Conservation (phyloP, 1,284 basidiomycete species). For the Ustilago crameri region DNA sequence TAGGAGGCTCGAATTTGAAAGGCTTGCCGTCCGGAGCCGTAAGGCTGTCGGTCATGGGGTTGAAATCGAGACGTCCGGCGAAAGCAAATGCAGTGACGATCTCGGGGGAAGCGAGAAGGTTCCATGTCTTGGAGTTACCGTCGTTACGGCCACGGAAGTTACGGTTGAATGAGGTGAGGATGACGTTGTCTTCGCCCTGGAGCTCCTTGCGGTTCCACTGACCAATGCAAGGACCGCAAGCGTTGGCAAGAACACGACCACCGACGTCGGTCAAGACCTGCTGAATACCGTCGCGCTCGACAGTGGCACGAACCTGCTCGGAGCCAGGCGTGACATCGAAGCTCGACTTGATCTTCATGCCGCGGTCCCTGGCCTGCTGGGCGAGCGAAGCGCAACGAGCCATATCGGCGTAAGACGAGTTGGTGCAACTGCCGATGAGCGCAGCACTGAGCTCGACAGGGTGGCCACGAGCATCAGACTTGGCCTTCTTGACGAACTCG, state of each 20-base stretch:
- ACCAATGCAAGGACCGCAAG: slow-evolving; percentile 98
- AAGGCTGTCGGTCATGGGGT: slow-evolving; percentile 87
- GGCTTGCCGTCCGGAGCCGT: slow-evolving; percentile 77
- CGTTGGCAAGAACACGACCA: slow-evolving; percentile 92
- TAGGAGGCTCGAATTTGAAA: slow-evolving; percentile 88
- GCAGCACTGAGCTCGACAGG: slow-evolving; percentile 81
- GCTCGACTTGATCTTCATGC: slow-evolving; percentile 84
- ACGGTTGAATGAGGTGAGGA: slow-evolving; percentile 96
- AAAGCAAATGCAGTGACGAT: slow-evolving; percentile 93
- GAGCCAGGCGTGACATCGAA: slow-evolving; percentile 98
- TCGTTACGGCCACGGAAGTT: slow-evolving; percentile 99
- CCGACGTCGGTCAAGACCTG: slow-evolving; percentile 84
- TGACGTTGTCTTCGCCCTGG: slow-evolving; percentile 92
- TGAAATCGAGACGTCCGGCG: slow-evolving; percentile 92
- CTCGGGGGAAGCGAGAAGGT: slow-evolving; percentile 96
- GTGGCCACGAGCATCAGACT: slow-evolving; percentile 85
- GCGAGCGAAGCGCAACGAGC: slow-evolving; percentile 90
- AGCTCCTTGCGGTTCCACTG: slow-evolving; percentile 97
- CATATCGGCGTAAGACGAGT: slow-evolving; percentile 73
- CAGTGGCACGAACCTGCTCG: slow-evolving; percentile 96
- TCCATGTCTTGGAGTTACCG: slow-evolving; percentile 94
- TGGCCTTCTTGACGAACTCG: slow-evolving; percentile 82
- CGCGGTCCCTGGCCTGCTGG: slow-evolving; percentile 84
- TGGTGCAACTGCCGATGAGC: slow-evolving; percentile 97
- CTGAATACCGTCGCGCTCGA: slow-evolving; percentile 92